Evolutionary conservation across 2,329 filamentous ascomycete species (phyloP).

Genomic region (Alternaria sp.): DNA sequence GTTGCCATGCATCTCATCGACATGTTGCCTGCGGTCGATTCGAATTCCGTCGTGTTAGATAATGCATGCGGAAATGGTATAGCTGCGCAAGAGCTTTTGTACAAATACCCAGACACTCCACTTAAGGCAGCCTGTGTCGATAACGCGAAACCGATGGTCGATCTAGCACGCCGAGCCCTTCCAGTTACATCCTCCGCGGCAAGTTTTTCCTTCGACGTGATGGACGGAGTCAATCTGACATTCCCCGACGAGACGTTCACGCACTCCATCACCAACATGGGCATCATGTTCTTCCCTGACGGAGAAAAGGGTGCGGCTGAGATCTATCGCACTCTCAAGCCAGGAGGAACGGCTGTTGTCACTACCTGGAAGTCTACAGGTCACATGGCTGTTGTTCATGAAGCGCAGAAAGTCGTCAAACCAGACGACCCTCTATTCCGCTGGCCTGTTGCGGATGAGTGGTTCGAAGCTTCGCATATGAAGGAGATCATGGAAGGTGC

Average conservation of each 20-base stretch:
- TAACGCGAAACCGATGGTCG: conserved; percentile 12
- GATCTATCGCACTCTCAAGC: conserved; percentile 46
- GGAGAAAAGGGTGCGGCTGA: conserved; percentile 34
- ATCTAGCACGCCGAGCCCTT: conserved; percentile 3
- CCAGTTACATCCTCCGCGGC: background rate
- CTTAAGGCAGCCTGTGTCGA: conserved; percentile 18
- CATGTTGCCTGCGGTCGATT: conserved; percentile 14
- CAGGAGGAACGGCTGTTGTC: conserved; percentile 45
- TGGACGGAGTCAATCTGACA: conserved; percentile 13
- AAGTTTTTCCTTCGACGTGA: background rate
- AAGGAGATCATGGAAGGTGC: conserved; percentile 5
- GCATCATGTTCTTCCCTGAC: conserved; percentile 43
- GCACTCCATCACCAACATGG: conserved; percentile 49
- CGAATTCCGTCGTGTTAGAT: conserved; percentile 26
- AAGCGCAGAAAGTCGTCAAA: conserved; percentile 10
- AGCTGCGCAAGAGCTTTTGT: conserved; percentile 23
- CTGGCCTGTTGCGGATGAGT: conserved; percentile 18
- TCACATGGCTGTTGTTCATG: background rate
- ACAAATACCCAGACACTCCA: background rate
- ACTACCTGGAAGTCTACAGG: conserved; percentile 20
- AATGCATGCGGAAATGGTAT: conserved; percentile 37
- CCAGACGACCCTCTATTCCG: conserved; percentile 10
- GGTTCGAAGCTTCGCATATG: conserved; percentile 11
- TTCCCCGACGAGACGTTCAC: conserved; percentile 42
- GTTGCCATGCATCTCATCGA: conserved; percentile 20